Base-by-base conservation (phyloP, 768 basidiomycete genomes). In the Xanthoconium stramineum region DNA sequence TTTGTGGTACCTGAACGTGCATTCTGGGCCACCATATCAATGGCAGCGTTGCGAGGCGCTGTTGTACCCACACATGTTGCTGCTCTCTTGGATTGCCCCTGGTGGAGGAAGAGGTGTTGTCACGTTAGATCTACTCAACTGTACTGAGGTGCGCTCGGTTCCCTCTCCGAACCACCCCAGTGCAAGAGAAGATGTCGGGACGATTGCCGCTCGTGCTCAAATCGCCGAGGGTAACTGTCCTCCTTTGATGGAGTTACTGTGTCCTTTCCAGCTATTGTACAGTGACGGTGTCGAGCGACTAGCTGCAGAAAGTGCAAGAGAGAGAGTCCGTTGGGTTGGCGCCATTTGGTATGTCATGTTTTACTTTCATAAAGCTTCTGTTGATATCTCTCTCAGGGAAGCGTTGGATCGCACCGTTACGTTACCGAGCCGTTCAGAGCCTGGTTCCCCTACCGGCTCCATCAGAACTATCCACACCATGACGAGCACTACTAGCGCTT, bases 1-100 rank as follows among this genome's bases (percentile, higher is more conserved):
- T 14, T 73, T 97, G 1, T 96, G 91, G 88, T 97, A 94, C 67
- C 82, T 97, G 52, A 96, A 97, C 54, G 94, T 96, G 0, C 94
- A 97, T 65, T 86, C 88, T 0, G 67, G 81, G 5, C 83, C 87
- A 20, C 89, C 89, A 0, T 94, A 86, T 70, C 74, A 79, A 56
- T 92, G 89, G 90, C 83, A 86, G 73, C 80, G 91, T 59, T 94
- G 84, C 65, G 89, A 90, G 66, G 92, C 86, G 0, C 77, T 91
- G 45, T 77, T 90, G 1, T 95, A 89, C 65, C 91, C 84, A n/a
- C 83, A 90, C 59, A 86, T 89, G 74, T 78, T 97, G 3, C 74
- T 94, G 3, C 78, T 97, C 4, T 91, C 89, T 11, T 97, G 94
- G 94, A 78, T 91, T 53, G 87, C 90, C 6, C 82, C 88, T 1